Conservation (phyloP, 2,329 filamentous ascomycete species). For the Trichoderma breve region DNA sequence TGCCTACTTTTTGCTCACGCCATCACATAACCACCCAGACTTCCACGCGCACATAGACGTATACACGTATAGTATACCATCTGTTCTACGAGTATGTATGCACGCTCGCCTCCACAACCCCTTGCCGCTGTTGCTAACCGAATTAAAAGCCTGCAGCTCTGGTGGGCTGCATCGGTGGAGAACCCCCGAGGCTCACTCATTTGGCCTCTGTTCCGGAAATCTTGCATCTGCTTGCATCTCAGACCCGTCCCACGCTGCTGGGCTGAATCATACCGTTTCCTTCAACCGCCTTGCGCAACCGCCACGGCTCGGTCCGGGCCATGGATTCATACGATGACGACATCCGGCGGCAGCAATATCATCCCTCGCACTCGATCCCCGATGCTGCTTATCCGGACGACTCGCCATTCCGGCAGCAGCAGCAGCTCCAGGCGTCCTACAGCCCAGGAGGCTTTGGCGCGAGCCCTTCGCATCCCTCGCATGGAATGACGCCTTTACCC, state of each 20-base stretch:
- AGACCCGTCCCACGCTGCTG: neutral
- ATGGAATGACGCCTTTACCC: neutral
- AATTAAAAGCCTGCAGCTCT: neutral
- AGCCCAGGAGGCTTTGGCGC: neutral
- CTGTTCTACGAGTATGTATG: neutral
- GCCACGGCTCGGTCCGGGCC: constrained; percentile 6
- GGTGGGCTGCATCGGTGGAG: constrained; percentile 1
- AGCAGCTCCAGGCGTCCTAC: constrained; percentile 16
- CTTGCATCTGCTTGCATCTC: neutral
- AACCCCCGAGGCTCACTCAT: neutral
- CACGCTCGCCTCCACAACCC: neutral
- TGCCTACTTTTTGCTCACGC: neutral
- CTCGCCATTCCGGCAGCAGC: constrained; percentile 26
- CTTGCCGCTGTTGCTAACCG: neutral
- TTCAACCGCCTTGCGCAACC: neutral
- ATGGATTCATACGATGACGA: constrained; percentile 18
- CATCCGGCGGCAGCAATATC: constrained; percentile 17
- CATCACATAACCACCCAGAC: neutral
- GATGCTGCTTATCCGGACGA: constrained; percentile 33
- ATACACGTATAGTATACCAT: neutral
- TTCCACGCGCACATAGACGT: neutral
- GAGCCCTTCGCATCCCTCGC: neutral
- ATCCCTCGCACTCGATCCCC: constrained; percentile 33
- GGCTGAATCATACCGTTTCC: neutral
- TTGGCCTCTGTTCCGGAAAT: neutral